phyloP scores from a whole-genome alignment of 2,329 filamentous ascomycete species.

The Pseudogymnoascus verrucosus region DNA sequence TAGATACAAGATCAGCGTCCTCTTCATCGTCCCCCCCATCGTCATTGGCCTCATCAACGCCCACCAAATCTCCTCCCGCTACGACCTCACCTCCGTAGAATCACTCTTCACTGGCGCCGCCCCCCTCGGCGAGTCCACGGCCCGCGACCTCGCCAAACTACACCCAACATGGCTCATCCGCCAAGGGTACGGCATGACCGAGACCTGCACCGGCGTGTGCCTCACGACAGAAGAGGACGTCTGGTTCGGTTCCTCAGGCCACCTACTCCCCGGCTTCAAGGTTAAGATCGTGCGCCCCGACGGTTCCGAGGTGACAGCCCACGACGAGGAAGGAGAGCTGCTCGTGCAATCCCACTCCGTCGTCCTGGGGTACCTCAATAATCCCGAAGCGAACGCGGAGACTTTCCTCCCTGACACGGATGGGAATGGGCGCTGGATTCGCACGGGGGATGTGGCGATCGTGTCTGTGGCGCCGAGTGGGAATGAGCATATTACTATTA shows the following conservation, averaged over 20 bases:
- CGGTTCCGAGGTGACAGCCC: slow-evolving; percentile 60
- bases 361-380: slow-evolving; percentile 78
- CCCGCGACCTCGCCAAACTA: slow-evolving; percentile 51
- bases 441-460: slow-evolving; percentile 77
- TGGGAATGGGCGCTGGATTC: slow-evolving; percentile 62
- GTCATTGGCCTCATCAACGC: slow-evolving; percentile 68
- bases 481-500: slow-evolving; percentile 74
- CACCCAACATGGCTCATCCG: slow-evolving; percentile 59
- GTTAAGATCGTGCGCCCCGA: slow-evolving; percentile 61
- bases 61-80: slow-evolving; percentile 51
- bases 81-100: slow-evolving; percentile 61
- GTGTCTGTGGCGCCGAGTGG: slow-evolving; percentile 56
- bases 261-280: slow-evolving; percentile 55
- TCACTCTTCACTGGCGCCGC: slow-evolving; percentile 68
- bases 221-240: slow-evolving; percentile 55
- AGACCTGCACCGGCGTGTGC: slow-evolving; percentile 64
- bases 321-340: slow-evolving; percentile 73
- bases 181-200: slow-evolving; percentile 73
- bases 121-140: slow-evolving; percentile 66
- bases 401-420: slow-evolving; percentile 64
- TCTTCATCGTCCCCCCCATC: slow-evolving; percentile 66
- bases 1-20: slow-evolving; percentile 51
- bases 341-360: slow-evolving; percentile 70
- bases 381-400: slow-evolving; percentile 72
- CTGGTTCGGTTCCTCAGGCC: slow-evolving; percentile 64